A percentile compares a stretch with the other conserved stretches of the same genome.
Evolutionary conservation across 495 filamentous ascomycete species (phyloP).

Genomic region (Hyphodiscus hymeniophilus): DNA sequence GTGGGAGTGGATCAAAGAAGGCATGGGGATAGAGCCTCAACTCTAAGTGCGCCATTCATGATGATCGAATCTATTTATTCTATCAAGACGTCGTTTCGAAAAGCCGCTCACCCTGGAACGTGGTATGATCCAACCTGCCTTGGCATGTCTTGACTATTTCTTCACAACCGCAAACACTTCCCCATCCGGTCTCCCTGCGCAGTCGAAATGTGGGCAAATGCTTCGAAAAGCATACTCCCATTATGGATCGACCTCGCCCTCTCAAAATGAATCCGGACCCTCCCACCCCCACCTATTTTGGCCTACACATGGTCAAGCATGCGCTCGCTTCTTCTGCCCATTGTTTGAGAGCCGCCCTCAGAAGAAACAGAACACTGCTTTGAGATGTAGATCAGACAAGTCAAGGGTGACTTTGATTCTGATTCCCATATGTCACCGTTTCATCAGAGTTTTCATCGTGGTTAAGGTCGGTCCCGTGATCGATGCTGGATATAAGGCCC

Average conservation of each 20-base stretch:
- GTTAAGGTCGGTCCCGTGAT: constrained; percentile 8
- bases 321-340: not conserved
- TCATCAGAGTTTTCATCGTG: constrained; percentile 25
- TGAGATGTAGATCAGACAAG: constrained; percentile 22
- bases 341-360: not conserved
- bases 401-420: constrained; percentile 14
- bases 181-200: not conserved
- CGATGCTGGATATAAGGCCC: constrained; percentile 22
- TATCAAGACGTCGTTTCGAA: constrained; percentile 7
- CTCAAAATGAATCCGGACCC: not conserved
- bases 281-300: constrained; percentile 7
- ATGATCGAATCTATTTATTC: constrained; percentile 1
- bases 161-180: not conserved
- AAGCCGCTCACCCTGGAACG: constrained; percentile 8
- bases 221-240: not conserved
- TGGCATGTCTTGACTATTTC: constrained; percentile 2
- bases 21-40: not conserved
- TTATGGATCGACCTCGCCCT: not conserved
- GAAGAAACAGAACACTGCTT: constrained; percentile 4
- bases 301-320: not conserved
- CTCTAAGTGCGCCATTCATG: not conserved
- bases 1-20: not conserved
- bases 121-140: constrained; percentile 3
- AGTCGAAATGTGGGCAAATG: not conserved
- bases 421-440: constrained; percentile 14